A percentile compares a stretch with the other conserved stretches of the same genome.
These are phyloP conservation scores for Thelephora aurantiotincta DNA, from an alignment of 768 basidiomycete genomes.

Conservation along the genomic window DNA sequence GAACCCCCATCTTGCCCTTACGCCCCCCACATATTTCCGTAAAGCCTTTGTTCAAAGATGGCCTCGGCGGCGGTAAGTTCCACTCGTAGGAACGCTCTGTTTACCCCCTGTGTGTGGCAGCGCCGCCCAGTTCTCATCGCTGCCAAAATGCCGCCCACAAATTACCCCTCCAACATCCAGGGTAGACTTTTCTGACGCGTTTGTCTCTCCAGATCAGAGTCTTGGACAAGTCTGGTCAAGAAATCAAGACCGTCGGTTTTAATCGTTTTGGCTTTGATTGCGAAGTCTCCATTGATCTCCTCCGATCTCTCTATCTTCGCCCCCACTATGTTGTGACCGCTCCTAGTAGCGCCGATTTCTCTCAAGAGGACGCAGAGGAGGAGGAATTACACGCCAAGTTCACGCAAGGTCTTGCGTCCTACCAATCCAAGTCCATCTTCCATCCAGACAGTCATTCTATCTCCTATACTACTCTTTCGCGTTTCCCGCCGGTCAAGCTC, in stretches of 20 bases:
- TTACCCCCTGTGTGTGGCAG: not conserved
- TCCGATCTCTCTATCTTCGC: conserved; percentile 82
- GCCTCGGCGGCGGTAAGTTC: not conserved
- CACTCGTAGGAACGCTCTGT: conserved; percentile 1
- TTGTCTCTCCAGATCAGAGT: conserved; percentile 43
- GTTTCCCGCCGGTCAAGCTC: conserved; percentile 87
- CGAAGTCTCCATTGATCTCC: conserved; percentile 61
- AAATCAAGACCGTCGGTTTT: conserved; percentile 72
- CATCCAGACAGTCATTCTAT: conserved; percentile 69
- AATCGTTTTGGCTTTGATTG: conserved; percentile 85
- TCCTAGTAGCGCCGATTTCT: conserved; percentile 18
- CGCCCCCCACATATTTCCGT: not conserved
- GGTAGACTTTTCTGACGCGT: conserved; percentile 7
- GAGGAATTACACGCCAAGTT: conserved; percentile 36
- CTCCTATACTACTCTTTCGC: conserved; percentile 83
- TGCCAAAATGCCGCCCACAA: not conserved
- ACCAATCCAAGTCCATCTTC: conserved; percentile 80
- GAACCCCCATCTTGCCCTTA: not conserved
- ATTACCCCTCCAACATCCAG: conserved; percentile 4
- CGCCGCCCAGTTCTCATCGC: no score
- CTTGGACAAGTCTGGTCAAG: conserved; percentile 60
- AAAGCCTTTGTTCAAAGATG: no score
- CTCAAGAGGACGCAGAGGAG: conserved; percentile 25
- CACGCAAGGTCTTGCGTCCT: conserved; percentile 31
- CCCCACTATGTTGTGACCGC: conserved; percentile 54